These are phyloP conservation scores for Ophiobolus disseminans DNA, from an alignment of 2,329 filamentous ascomycete species.

Conservation along the genomic window DNA sequence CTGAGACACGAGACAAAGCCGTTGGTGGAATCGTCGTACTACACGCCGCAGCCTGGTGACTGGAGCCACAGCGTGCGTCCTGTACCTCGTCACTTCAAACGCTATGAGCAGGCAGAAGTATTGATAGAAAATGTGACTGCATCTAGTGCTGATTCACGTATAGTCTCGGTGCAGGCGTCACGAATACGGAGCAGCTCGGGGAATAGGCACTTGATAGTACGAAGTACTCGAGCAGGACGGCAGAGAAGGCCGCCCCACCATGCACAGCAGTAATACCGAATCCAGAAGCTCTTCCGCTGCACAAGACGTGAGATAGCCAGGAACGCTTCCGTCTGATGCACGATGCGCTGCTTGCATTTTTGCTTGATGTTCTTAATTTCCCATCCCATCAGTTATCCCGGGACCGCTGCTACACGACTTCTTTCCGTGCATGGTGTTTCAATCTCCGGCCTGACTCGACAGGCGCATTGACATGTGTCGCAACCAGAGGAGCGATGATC, in stretches of 20 bases:
- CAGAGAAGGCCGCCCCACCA: constrained; percentile 3
- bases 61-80: constrained; percentile 12
- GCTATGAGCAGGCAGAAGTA: constrained; percentile 20
- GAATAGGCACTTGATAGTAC: no score
- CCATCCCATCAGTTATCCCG: no score
- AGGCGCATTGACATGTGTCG: constrained; percentile 8
- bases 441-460: no score
- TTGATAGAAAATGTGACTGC: constrained; percentile 8
- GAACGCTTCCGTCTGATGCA: background rate
- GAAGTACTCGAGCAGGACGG: no score
- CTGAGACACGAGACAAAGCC: constrained; percentile 19
- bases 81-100: constrained; percentile 8
- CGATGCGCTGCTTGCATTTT: no score
- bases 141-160: constrained; percentile 10
- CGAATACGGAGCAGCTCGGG: constrained; percentile 7
- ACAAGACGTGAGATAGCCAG: background rate
- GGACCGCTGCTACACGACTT: no score
- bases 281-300: constrained; percentile 4
- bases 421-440: no score
- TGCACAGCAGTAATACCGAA: constrained; percentile 1
- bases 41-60: constrained; percentile 14
- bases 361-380: no score
- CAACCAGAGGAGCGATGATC: constrained; percentile 7
- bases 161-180: constrained; percentile 3
- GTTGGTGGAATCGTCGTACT: constrained; percentile 2